Conservation (phyloP, 352 stramenopile genomes). For the Pilasporangium apinafurcum region DNA sequence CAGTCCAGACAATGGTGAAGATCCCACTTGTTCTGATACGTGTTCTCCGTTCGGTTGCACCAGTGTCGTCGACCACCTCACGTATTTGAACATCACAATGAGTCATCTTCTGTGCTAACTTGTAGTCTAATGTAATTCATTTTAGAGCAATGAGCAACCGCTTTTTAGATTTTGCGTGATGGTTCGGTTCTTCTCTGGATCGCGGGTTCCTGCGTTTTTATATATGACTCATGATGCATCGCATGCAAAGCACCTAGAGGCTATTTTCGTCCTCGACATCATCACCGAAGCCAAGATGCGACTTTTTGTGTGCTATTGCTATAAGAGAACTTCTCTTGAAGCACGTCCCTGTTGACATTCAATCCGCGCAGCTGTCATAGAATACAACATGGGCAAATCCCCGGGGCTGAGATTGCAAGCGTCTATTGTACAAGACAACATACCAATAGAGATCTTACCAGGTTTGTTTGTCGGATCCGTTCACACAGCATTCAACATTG, state of each 20-base stretch:
- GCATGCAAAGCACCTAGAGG: too few species aligned
- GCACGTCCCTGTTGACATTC: too few species aligned
- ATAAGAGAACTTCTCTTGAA: too few species aligned
- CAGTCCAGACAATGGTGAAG: slow-evolving; percentile 52
- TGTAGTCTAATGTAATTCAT: background rate
- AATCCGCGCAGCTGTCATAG: too few species aligned
- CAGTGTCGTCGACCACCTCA: slow-evolving; percentile 81
- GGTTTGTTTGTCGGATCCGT: slow-evolving; percentile 83
- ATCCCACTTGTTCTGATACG: slow-evolving; percentile 54
- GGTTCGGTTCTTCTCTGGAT: too few species aligned
- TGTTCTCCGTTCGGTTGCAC: slow-evolving; percentile 73
- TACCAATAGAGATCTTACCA: slow-evolving; percentile 58
- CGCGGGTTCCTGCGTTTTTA: too few species aligned
- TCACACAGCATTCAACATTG: slow-evolving; percentile 84
- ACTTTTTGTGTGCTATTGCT: too few species aligned
- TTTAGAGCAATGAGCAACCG: too few species aligned
- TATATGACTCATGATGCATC: too few species aligned
- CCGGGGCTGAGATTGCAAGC: slow-evolving; percentile 53
- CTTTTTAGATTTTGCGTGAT: too few species aligned
- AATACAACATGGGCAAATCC: slow-evolving; percentile 48
- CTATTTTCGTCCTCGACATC: too few species aligned
- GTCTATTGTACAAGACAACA: slow-evolving; percentile 80
- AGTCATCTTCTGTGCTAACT: slow-evolving; percentile 79
- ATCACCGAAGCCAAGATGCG: too few species aligned
- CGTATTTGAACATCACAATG: slow-evolving; percentile 86